Percentiles rank a stretch among this genome's conserved stretches.
Evolutionary conservation across 441 rosid species (phyloP).

Genomic region (Erodium trifolium): DNA sequence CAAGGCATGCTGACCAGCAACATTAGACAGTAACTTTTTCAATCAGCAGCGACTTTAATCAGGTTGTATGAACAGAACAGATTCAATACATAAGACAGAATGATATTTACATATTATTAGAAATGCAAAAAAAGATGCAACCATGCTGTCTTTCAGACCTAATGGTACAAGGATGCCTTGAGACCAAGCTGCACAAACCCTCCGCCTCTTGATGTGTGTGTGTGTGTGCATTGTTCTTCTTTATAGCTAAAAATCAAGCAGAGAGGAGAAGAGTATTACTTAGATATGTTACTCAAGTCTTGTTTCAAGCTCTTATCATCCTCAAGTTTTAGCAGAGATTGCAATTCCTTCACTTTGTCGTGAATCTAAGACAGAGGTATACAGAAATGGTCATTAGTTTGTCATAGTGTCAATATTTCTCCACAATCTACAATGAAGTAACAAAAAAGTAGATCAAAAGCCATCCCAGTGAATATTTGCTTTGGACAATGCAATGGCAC

Average conservation of each 20-base stretch:
- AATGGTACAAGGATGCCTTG: no score
- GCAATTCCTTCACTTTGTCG: slow-evolving; percentile 52
- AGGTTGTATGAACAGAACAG: no score
- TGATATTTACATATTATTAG: no score
- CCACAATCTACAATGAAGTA: background rate
- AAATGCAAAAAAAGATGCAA: no score
- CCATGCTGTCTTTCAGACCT: no score
- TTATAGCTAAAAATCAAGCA: background rate
- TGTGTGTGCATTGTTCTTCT: background rate
- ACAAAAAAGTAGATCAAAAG: background rate
- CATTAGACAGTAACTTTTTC: no score
- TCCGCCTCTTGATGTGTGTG: background rate
- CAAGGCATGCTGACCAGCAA: no score
- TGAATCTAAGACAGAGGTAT: slow-evolving; percentile 39
- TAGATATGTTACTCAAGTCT: slow-evolving; percentile 38
- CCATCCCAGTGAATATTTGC: no score
- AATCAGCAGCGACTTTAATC: no score
- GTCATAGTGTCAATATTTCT: background rate
- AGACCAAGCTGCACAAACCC: background rate
- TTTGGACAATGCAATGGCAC: no score
- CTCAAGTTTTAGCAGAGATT: slow-evolving; percentile 37
- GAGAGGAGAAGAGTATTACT: slow-evolving; percentile 30
- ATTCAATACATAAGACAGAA: no score
- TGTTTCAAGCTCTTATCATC: slow-evolving; percentile 42
- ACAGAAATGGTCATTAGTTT: slow-evolving; percentile 14